Base-by-base conservation (phyloP, 2,329 filamentous ascomycete genomes). In the Lizonia empirigonia region DNA sequence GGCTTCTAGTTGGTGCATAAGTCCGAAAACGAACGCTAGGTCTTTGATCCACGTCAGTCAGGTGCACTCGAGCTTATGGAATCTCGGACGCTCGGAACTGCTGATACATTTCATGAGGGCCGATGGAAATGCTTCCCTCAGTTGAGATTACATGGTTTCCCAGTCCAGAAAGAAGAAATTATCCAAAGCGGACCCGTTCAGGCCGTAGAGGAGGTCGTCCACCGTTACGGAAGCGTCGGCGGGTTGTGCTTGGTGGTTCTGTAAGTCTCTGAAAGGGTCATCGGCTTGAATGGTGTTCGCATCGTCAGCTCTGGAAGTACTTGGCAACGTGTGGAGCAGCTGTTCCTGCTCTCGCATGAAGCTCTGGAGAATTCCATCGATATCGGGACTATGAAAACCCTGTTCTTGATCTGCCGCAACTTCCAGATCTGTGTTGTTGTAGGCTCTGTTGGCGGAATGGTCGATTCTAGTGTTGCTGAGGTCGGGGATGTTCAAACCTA, bases 341-440 rank as follows among this genome's bases (percentile, higher is more conserved):
- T 56, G 54, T 33, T 61, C 60, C 23, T 70, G 60, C 48, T 72
- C 69, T 10, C 69, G 65, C 29, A 72, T 71, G 44, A 76, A 76
- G 53, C 72, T 76, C 53, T 74, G 71, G 13, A 76, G 75, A 22
- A 77, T 75, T 35, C 72, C 70, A 38, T 76, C 72, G 22, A 76
- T 74, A 39, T 76, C 73, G 15, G 76, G 57, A 16, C 67, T 71
- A 0, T 73, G 59, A 4, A 65, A 19, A 34, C 53, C 55, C 15
- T 56, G 50, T 13, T 60, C 60, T 9, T 53, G 52, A 24, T 52
- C 41, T 26, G 48, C 38, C 1, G 69, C 13, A 49, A 52, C 45
- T 15, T 16, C 30, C 9, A 33, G 34, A 3, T 39, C 22, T 7
- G 19, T 16, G 19, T 50, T 48, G 19, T 48, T 55, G 16, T 60